Evolutionary conservation across 164 flowering plant genomes (phyloP), one percentile per base, ranked within the genome.

Genomic region (Berberis thunbergii): DNA sequence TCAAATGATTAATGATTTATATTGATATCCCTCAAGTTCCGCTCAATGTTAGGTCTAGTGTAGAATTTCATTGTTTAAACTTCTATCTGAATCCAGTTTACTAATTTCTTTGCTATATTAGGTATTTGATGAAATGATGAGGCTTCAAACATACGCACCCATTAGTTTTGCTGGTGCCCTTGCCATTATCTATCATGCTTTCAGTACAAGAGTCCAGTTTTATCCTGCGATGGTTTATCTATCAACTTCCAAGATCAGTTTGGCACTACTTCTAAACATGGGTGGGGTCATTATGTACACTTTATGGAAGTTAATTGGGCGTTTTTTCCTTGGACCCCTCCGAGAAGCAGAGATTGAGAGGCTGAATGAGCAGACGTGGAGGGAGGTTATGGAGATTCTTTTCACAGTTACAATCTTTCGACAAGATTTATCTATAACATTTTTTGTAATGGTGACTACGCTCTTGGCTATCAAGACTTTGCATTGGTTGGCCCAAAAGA

Each of bases 341-440:
- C 80, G 99, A 38, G 99, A 95, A 70, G 99, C 97, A 0, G 97
- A 95, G 81, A 89, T 91, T n/a, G 99, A 95, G 84, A 84, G 97
- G 76, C 70, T 95, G 68, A 91, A 91, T 67, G 99, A 95, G 78
- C 99, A 95, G 73, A 81, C 97, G 1, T 89, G 97, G 97, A 83
- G 97, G 70, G 99, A 95, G 78, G 80, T 95, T 1, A 95, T 95
- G 99, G 99, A 95, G 69, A 88, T 91, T 26, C 87, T 91, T 45
- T 95, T 91, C 76, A 94, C 97, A 0, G 86, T 95, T 53, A 91
- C 99, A 46, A 95, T 95, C 65, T 95, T 95, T 76, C 67, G 99
- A 56, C 97, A 95, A 67, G 97, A 95, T 69, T 95, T 95, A 49
- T 91, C 97, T 1, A 94, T 88, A 53, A 71, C 82, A 0, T 95